Conservation (phyloP, 2,329 filamentous ascomycete genomes). For the Fusarium sp. region DNA sequence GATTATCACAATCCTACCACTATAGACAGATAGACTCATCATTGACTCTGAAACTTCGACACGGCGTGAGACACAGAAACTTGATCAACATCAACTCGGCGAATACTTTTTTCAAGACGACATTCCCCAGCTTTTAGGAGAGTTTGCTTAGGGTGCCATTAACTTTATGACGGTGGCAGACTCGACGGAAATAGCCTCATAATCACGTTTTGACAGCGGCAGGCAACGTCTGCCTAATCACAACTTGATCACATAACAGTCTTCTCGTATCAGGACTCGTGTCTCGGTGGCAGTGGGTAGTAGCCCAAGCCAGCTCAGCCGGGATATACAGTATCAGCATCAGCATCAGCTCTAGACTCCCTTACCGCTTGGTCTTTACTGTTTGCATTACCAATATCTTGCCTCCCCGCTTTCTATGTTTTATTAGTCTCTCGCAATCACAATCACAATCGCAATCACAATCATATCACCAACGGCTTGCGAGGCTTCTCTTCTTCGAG, state of each 20-base stretch:
- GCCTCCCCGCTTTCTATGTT: neutral
- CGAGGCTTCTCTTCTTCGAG: neutral
- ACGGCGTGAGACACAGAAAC: neutral
- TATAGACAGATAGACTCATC: neutral
- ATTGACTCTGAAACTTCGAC: neutral
- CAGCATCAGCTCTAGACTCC: neutral
- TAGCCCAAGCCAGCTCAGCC: neutral
- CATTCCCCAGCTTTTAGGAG: neutral
- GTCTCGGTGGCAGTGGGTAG: neutral
- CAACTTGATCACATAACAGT: neutral
- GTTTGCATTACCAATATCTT: neutral
- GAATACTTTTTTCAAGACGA: neutral
- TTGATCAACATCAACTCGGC: neutral
- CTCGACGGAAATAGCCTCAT: constrained; percentile 8
- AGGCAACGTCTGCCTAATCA: neutral
- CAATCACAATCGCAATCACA: neutral
- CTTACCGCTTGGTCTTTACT: neutral
- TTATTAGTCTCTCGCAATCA: neutral
- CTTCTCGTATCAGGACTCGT: neutral
- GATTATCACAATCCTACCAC: neutral
- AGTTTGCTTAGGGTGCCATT: neutral
- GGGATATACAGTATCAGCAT: neutral
- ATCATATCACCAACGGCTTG: neutral
- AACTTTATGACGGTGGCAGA: neutral
- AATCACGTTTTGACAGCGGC: constrained; percentile 2